Base-by-base conservation (phyloP, 805 yeast genomes). In the Wickerhamomyces queroliae region DNA sequence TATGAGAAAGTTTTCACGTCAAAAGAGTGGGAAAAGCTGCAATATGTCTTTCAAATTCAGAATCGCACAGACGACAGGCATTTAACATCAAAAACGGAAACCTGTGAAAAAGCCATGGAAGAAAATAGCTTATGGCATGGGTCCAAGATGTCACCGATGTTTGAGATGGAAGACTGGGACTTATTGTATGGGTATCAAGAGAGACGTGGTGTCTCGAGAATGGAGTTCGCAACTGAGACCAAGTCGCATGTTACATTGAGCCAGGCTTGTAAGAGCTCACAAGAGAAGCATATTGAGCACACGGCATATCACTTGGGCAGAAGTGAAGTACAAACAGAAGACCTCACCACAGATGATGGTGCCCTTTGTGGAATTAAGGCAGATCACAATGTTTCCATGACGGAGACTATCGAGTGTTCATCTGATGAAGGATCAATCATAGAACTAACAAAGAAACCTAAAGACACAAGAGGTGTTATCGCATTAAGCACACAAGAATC, bases 381-480 rank as follows among this genome's bases (percentile, higher is more conserved):
- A 16, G 10, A 28, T n/a, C 18, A n/a, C 7, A 15, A 28, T 12
- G 8, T 15, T n/a, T 12, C 7, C 18, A 28, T 7, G 16, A n/a
- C 12, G 23, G n/a, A 19, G 18, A 8, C 19, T 6, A 30, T 30
- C 8, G 23, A 11, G 9, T 33, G 19, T 15, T 33, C 35, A 9
- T 33, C 35, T 23, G 35, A 22, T 11, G 35, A 33, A 23, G 35
- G 35, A 7, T 33, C 35, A 5, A 22, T 33, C 4, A 33, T 33
- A 15, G 28, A 33, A 11, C 17, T 22, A 1, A 20, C 21, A 2
- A 7, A 17, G 13, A n/a, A 5, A n/a, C 12, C 19, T 6, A 3
- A 16, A 13, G 12, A 5, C 7, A 16, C 2, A 20, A 18, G 10
- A 7, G 7, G 3, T 12, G 7, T 10, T 7, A 30, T 3, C n/a